These are phyloP conservation scores for Fragilaria radians DNA, from an alignment of 108 stramenopile species.

Conservation along the genomic window DNA sequence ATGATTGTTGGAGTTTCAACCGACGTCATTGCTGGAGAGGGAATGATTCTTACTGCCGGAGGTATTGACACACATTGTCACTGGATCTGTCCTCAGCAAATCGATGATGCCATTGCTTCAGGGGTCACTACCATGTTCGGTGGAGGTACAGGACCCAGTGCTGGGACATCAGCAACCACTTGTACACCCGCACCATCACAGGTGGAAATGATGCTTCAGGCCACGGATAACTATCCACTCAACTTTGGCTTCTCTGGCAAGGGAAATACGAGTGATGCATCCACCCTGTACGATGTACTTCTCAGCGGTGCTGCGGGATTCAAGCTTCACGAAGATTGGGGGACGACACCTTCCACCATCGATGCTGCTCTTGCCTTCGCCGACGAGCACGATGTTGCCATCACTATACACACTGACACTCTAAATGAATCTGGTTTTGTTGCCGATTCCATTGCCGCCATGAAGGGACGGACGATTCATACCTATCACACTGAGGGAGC, in stretches of 20 bases:
- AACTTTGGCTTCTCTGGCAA: slow-evolving; percentile 98
- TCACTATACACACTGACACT: slow-evolving; percentile 98
- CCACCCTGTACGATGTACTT: slow-evolving; percentile 49
- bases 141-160: slow-evolving; percentile 92
- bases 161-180: slow-evolving; percentile 93
- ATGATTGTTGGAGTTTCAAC: slow-evolving; percentile 91
- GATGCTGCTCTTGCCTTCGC: slow-evolving; percentile 88
- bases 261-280: slow-evolving; percentile 85
- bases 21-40: slow-evolving; percentile 97
- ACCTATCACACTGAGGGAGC: slow-evolving; percentile 89
- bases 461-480: slow-evolving; percentile 94
- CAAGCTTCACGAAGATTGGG: slow-evolving; percentile 99
- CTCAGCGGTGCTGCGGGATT: slow-evolving; percentile 89
- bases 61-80: slow-evolving; percentile 96
- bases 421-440: slow-evolving; percentile 95
- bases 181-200: slow-evolving; percentile 93
- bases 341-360: slow-evolving; percentile 95
- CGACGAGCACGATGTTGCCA: slow-evolving; percentile 84
- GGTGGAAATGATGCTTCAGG: slow-evolving; percentile 94
- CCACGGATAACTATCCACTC: slow-evolving; percentile 84
- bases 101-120: slow-evolving; percentile 89
- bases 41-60: slow-evolving; percentile 92
- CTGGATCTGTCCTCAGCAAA: slow-evolving; percentile 96
- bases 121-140: slow-evolving; percentile 96
- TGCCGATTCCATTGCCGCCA: slow-evolving; percentile 88